These are phyloP conservation scores for Viola odorata DNA, from an alignment of 345 rosid species.

Conservation along the genomic window DNA sequence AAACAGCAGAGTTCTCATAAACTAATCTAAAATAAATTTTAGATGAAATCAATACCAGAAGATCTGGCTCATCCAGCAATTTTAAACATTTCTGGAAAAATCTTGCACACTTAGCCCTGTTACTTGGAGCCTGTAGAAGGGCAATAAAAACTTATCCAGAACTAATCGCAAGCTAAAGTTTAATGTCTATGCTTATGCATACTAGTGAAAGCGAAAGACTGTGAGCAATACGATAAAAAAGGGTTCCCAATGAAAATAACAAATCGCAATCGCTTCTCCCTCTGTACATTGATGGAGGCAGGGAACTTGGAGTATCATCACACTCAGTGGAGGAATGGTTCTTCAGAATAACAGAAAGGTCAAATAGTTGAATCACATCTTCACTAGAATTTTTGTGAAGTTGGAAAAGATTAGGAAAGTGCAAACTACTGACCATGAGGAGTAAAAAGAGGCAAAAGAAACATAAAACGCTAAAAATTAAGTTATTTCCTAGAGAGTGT, in stretches of 20 bases:
- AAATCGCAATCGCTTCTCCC: constrained; percentile 71
- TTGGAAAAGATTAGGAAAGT: constrained; percentile 32
- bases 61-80: constrained; percentile 76
- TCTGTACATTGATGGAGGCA: constrained; percentile 54
- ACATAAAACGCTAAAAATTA: background rate
- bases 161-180: constrained; percentile 3
- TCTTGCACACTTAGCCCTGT: constrained; percentile 69
- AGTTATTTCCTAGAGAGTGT: constrained; percentile 11
- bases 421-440: constrained; percentile 7
- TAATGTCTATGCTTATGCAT: constrained; percentile 14
- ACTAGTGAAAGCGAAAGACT: constrained; percentile 88
- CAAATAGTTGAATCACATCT: constrained; percentile 90
- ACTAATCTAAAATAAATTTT: background rate
- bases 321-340: constrained; percentile 45
- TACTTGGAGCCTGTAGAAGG: constrained; percentile 54
- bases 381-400: constrained; percentile 90
- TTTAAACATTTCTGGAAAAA: constrained; percentile 78
- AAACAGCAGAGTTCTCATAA: background rate
- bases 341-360: constrained; percentile 80
- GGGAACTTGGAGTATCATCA: constrained; percentile 45
- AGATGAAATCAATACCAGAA: constrained; percentile 44
- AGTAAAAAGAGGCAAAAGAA: constrained; percentile 2
- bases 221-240: constrained; percentile 88
- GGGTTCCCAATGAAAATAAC: constrained; percentile 77
- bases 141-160: constrained; percentile 16